phyloP scores from a whole-genome alignment of 1,284 basidiomycete species.

The Boletus semigastroideus region DNA sequence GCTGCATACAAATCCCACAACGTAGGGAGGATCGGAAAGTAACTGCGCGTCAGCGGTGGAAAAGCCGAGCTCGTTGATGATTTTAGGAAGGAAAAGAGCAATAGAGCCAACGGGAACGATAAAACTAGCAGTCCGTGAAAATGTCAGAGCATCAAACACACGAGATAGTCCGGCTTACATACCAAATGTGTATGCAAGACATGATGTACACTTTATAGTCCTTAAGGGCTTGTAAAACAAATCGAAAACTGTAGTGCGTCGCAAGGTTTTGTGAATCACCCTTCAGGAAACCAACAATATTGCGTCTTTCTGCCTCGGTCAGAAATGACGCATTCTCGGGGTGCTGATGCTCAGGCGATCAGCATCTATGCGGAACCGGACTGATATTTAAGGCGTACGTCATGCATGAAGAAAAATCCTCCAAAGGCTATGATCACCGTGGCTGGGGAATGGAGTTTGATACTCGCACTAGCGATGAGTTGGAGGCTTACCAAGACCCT shows the following conservation, averaged over 20 bases:
- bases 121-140: conserved; percentile 7
- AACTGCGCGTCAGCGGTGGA: neutral
- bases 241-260: conserved; percentile 32
- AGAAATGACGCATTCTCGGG: conserved; percentile 4
- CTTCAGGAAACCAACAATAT: neutral
- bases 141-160: neutral
- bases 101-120: neutral
- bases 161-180: neutral
- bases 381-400: neutral
- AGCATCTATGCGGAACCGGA: neutral
- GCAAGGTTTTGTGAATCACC: conserved; percentile 9
- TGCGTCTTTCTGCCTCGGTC: neutral
- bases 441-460: neutral
- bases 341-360: neutral
- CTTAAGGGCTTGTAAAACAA: conserved; percentile 39
- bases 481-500: neutral
- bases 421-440: neutral
- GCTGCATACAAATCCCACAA: neutral
- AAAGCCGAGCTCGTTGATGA: neutral
- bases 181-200: conserved; percentile 44
- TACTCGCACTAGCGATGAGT: neutral
- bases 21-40: neutral
- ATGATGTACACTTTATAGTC: conserved; percentile 47
- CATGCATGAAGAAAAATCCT: neutral
- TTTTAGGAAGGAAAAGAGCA: neutral